phyloP scores from a whole-genome alignment of 306 rosid genomes.

The Ochetophila trinervis region DNA sequence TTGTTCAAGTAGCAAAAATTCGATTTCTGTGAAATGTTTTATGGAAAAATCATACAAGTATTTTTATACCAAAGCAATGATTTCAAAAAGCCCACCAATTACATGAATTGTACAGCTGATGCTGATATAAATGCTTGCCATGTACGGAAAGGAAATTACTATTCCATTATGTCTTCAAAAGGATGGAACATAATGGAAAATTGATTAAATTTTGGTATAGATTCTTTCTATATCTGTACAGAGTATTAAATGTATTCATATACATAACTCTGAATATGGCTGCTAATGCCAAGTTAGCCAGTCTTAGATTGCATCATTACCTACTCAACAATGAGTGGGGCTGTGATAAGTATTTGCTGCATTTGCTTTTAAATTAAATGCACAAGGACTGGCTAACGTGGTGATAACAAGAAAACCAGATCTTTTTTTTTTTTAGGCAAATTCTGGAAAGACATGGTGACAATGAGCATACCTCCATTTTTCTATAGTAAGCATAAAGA shows the following conservation, averaged over 20 bases:
- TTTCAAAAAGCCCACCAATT: not conserved
- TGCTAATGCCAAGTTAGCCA: not conserved
- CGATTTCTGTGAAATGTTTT: not conserved
- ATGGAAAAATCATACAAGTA: not conserved
- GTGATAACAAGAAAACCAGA: no score
- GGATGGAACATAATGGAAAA: not conserved
- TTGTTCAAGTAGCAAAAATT: not conserved
- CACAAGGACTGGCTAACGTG: no score
- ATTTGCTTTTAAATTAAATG: not conserved
- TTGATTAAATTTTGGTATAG: no score
- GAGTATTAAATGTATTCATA: no score
- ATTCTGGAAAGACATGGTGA: not conserved
- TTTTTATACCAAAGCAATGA: not conserved
- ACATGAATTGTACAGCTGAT: not conserved
- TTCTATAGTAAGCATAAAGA: slow-evolving; percentile 61
- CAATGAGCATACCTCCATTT: slow-evolving; percentile 56
- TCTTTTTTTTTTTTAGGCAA: not conserved
- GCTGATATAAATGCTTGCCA: slow-evolving; percentile 3
- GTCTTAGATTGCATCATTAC: not conserved
- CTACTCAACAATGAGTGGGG: not conserved
- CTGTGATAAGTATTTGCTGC: not conserved
- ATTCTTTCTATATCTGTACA: no score
- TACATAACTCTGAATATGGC: not conserved
- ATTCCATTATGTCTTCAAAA: not conserved
- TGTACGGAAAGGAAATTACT: not conserved